Evolutionary conservation across 305 asterid species (phyloP).

Genomic region (Fraxinus greggii): DNA sequence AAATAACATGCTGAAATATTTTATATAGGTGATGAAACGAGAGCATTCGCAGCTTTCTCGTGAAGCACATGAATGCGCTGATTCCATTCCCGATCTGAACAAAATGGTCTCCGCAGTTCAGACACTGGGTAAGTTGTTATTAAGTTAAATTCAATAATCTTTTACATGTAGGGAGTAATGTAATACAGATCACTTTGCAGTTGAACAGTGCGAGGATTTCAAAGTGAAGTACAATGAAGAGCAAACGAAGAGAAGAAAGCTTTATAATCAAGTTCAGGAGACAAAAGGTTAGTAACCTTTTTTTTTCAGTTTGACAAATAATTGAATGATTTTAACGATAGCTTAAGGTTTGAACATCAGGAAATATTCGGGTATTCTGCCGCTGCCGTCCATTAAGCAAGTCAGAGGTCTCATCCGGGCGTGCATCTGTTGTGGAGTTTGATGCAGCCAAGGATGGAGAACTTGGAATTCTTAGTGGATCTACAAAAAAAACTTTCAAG

Average conservation of each 20-base stretch:
- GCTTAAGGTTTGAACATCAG: slow-evolving; percentile 39
- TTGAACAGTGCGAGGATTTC: slow-evolving; percentile 92
- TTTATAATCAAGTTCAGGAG: slow-evolving; percentile 88
- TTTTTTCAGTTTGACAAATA: slow-evolving; percentile 4
- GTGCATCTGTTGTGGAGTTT: slow-evolving; percentile 69
- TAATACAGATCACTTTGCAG: slow-evolving; percentile 41
- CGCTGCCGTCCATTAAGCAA: slow-evolving; percentile 97
- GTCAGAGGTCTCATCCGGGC: slow-evolving; percentile 56
- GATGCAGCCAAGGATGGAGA: slow-evolving; percentile 94
- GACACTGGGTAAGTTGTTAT: slow-evolving; percentile 65
- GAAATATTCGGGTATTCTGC: slow-evolving; percentile 94
- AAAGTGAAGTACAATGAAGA: slow-evolving; percentile 87
- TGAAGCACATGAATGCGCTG: slow-evolving; percentile 85
- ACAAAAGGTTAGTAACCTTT: slow-evolving; percentile 61
- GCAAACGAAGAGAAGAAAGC: slow-evolving; percentile 84
- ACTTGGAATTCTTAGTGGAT: slow-evolving; percentile 62
- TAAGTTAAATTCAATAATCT: slow-evolving; percentile 8
- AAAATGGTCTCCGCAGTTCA: slow-evolving; percentile 91
- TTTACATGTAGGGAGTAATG: neutral
- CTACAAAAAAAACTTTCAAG: slow-evolving; percentile 66
- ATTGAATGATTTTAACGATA: slow-evolving; percentile 17
- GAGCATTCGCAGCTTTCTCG: slow-evolving; percentile 77
- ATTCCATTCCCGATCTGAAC: slow-evolving; percentile 80
- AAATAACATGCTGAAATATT: slow-evolving; percentile 18
- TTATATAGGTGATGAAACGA: slow-evolving; percentile 69